Evolutionary conservation across 2,329 filamentous ascomycete genomes (phyloP).

Genomic region (Lecanoromycetidae sp.): DNA sequence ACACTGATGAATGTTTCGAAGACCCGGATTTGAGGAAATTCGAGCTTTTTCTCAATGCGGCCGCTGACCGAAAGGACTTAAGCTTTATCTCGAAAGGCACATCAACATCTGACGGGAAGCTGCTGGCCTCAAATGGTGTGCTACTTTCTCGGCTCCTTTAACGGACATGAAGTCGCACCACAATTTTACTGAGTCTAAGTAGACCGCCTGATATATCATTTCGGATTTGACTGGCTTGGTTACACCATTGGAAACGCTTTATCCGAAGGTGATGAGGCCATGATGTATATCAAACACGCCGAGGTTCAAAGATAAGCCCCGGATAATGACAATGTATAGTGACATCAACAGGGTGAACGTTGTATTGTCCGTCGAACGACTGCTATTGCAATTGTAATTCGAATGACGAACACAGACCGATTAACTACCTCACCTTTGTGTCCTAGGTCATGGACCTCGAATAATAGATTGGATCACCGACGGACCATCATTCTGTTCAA

Average conservation of each 20-base stretch:
- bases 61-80: constrained; percentile 1
- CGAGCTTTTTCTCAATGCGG: constrained; percentile 2
- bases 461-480: constrained; percentile 3
- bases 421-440: background rate
- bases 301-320: background rate
- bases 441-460: constrained; percentile 2
- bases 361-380: constrained; percentile 4
- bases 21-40: constrained; percentile 1
- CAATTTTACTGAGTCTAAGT: too few species aligned
- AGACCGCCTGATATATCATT: constrained; percentile 6
- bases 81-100: constrained; percentile 1
- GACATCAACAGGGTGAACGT: background rate
- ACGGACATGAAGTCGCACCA: too few species aligned
- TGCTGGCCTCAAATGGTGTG: constrained; percentile 3
- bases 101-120: background rate
- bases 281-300: background rate
- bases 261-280: too few species aligned
- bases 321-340: background rate
- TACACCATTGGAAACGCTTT: background rate
- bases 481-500: constrained; percentile 4
- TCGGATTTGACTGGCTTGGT: constrained; percentile 7
- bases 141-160: too few species aligned
- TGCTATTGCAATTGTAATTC: background rate
- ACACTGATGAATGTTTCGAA: background rate
- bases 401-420: background rate